A percentile compares a stretch with the other conserved stretches of the same genome.
These are phyloP conservation scores for Xylariaceae sp. DNA, from an alignment of 2,329 filamentous ascomycete genomes.

Conservation along the genomic window DNA sequence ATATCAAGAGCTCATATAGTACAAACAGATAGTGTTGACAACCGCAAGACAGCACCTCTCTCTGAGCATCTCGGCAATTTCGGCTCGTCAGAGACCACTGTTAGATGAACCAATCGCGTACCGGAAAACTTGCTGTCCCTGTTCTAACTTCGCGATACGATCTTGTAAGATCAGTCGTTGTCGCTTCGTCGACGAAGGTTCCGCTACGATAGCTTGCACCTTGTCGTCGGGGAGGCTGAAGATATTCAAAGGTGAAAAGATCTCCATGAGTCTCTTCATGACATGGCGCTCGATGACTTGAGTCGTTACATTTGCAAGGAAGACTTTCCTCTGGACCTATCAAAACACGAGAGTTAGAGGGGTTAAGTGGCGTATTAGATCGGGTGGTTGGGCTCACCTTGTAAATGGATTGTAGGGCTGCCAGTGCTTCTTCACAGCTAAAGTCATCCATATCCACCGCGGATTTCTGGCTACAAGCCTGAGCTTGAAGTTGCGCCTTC, in stretches of 20 bases:
- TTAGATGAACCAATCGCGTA: conserved; percentile 9
- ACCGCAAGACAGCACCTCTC: no score
- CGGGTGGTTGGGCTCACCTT: conserved; percentile 2
- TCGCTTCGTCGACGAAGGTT: conserved; percentile 21
- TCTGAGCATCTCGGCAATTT: no score
- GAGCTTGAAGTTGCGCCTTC: neutral
- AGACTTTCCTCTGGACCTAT: conserved; percentile 6
- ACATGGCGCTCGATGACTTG: conserved; percentile 13
- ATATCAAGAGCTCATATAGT: no score
- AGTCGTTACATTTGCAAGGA: conserved; percentile 9
- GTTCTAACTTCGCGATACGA: conserved; percentile 26
- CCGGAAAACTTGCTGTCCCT: conserved; percentile 27
- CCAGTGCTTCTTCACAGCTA: conserved; percentile 10
- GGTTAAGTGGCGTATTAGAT: neutral
- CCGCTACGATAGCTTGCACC: conserved; percentile 26
- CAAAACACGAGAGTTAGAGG: neutral
- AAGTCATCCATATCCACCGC: conserved; percentile 6
- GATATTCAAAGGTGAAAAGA: conserved; percentile 11
- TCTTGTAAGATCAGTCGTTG: conserved; percentile 25
- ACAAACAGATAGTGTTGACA: no score
- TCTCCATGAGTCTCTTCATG: conserved; percentile 7
- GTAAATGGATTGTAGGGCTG: conserved; percentile 8
- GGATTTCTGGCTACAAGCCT: neutral
- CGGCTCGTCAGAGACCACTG: no score
- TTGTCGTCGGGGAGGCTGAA: conserved; percentile 20